These are phyloP conservation scores for Pleoardoris graminearum DNA, from an alignment of 2,329 filamentous ascomycete genomes.

Conservation along the genomic window DNA sequence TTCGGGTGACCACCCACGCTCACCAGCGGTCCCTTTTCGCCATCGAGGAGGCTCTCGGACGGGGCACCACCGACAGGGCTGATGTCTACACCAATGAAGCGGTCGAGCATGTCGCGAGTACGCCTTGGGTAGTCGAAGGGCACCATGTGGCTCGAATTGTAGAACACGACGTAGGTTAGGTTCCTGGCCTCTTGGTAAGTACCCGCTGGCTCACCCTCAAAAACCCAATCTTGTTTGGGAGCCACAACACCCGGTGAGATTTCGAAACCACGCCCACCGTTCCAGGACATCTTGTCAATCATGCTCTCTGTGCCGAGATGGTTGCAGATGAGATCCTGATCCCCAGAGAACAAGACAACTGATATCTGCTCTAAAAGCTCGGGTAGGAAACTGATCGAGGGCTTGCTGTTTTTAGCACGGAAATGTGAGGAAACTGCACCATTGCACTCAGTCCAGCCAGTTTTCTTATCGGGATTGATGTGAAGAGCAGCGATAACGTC, in stretches of 20 bases:
- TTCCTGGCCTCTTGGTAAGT: conserved; percentile 96
- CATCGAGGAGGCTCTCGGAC: conserved; percentile 79
- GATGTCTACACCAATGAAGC: conserved; percentile 93
- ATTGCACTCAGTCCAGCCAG: conserved; percentile 90
- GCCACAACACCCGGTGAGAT: conserved; percentile 84
- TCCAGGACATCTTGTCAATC: conserved; percentile 90
- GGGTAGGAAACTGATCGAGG: conserved; percentile 75
- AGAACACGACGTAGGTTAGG: conserved; percentile 91
- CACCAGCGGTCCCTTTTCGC: conserved; percentile 77
- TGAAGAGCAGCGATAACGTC: conserved; percentile 82
- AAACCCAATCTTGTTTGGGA: conserved; percentile 90
- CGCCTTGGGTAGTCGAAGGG: conserved; percentile 89
- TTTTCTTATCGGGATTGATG: conserved; percentile 76
- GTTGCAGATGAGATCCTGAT: conserved; percentile 95
- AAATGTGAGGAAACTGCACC: conserved; percentile 77
- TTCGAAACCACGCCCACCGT: conserved; percentile 89
- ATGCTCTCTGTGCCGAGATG: conserved; percentile 90
- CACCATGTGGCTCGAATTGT: conserved; percentile 97
- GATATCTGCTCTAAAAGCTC: conserved; percentile 76
- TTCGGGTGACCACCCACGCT: conserved; percentile 75
- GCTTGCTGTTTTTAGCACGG: conserved; percentile 68
- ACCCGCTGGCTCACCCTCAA: conserved; percentile 84
- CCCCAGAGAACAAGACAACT: conserved; percentile 87
- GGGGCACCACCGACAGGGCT: conserved; percentile 80
- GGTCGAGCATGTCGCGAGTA: conserved; percentile 93